Conservation (phyloP, 768 basidiomycete genomes). For the Goffeauzyma gilvescens region DNA sequence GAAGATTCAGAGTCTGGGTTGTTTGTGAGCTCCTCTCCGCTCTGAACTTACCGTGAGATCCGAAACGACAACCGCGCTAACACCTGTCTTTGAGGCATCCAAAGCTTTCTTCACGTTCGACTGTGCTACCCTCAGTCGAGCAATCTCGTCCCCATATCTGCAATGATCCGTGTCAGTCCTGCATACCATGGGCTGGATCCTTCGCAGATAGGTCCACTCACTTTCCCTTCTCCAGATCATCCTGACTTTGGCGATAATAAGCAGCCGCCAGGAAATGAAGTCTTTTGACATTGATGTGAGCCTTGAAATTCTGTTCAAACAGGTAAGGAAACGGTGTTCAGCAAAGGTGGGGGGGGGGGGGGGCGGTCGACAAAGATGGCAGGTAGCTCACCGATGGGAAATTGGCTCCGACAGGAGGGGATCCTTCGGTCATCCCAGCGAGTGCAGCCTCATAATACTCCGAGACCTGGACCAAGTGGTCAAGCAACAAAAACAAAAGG, state of each 20-base stretch:
- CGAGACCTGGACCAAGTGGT: conserved; percentile 33
- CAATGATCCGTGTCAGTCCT: conserved; percentile 7
- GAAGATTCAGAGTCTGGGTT: too few relatives aligned
- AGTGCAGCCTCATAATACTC: conserved; percentile 45
- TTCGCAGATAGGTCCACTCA: conserved; percentile 27
- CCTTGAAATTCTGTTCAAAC: conserved; percentile 46
- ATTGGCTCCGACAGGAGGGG: conserved; percentile 23
- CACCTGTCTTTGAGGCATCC: conserved; percentile 45
- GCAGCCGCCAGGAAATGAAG: conserved; percentile 77
- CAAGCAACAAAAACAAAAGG: not conserved
- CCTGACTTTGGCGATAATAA: conserved; percentile 69
- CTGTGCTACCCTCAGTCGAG: conserved; percentile 53
- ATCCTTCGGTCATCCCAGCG: conserved; percentile 19
- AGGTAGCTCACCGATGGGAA: conserved; percentile 25
- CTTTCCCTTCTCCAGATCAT: conserved; percentile 51
- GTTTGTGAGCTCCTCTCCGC: too few relatives aligned
- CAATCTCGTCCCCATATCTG: conserved; percentile 77
- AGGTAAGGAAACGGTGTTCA: not conserved
- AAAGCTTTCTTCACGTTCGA: conserved; percentile 50
- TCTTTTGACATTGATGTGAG: conserved; percentile 63
- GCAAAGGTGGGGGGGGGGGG: too few relatives aligned
- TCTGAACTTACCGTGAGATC: conserved; percentile 58
- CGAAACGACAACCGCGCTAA: conserved; percentile 46
- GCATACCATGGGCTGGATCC: not conserved
- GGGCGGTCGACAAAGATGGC: too few relatives aligned